Evolutionary conservation across 2,329 filamentous ascomycete genomes (phyloP), one percentile per base, ranked within the genome.

Genomic region (Camptophora hylomeconis): DNA sequence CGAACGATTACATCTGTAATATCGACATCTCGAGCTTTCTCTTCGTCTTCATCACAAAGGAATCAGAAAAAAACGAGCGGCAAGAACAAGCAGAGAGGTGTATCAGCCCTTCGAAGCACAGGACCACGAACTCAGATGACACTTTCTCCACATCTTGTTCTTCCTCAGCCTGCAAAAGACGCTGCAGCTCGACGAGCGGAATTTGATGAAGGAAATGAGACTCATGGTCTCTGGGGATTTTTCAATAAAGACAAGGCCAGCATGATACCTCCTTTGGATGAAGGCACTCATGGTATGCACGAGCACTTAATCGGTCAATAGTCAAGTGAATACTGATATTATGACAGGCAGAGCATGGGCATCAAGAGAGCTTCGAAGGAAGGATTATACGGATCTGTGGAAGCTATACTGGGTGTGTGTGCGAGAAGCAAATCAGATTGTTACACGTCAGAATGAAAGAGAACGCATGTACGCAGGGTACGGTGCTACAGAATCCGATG

Each of bases 381-480:
- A 94, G 60, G 83, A 78, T 39, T 98, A 84, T 81, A 82, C 93
- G 37, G 86, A 95, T 53, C 60, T 98, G 45, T 86, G 95, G 56
- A 64, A 67, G 37, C 65, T 98, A 48, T 98, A 87, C 84, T 98
- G 86, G 83, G 71, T 84, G 31, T 95, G 89, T 52, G 69, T 79
- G 36, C 84, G 81, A 60, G 89, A 98, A 61, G 67, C 80, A 46
- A 98, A 98, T 58, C 72, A 81, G 43, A 72, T 95, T 44, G 67
- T 73, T n/a, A 95, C 92, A 17, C 75, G 78, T 42, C 65, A 65
- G 30, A 55, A 65, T 33, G 83, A 92, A 61, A 67, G 81, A 45
- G 49, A 61, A 17, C 69, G 78, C 42, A 50, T 80, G 31, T 64
- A 76, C 40, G 65, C 81, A 26, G 74, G 77, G 16, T 89, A 80